Conservation (phyloP, 139 green algal genomes). For the Chlorella sp. region DNA sequence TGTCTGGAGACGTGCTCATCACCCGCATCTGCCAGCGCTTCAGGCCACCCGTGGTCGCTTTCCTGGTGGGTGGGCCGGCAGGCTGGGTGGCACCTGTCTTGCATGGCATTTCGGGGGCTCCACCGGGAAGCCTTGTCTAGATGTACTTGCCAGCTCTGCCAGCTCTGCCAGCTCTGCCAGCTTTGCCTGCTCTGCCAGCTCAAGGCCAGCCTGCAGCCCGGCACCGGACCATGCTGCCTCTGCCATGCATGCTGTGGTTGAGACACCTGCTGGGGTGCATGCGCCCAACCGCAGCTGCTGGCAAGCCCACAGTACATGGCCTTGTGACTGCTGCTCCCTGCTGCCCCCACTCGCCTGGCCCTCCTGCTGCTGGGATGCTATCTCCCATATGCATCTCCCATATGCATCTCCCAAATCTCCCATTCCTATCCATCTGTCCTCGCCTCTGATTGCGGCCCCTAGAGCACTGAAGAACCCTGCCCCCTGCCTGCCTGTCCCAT, state of each 20-base stretch:
- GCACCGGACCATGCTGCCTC: neutral
- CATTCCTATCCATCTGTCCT: too few relatives aligned
- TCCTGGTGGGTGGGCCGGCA: slow-evolving; percentile 58
- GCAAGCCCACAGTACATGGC: too few relatives aligned
- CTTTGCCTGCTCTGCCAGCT: neutral
- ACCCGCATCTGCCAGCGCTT: slow-evolving; percentile 51
- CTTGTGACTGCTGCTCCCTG: neutral
- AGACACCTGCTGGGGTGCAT: neutral
- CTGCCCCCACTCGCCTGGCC: neutral
- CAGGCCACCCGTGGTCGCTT: slow-evolving; percentile 53
- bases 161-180: too few relatives aligned
- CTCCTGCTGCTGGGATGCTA: neutral
- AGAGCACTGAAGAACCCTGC: too few relatives aligned
- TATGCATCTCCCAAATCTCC: too few relatives aligned
- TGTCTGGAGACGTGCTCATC: slow-evolving; percentile 68
- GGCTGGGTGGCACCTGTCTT: neutral
- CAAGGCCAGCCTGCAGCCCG: neutral
- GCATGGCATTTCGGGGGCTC: neutral
- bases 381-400: too few relatives aligned
- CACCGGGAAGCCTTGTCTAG: too few relatives aligned
- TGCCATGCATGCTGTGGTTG: neutral
- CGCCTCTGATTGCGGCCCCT: too few relatives aligned
- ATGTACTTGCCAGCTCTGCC: too few relatives aligned
- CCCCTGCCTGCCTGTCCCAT: neutral
- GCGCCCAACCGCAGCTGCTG: neutral